Evolutionary conservation across 495 filamentous ascomycete species (phyloP), one percentile per base, ranked within the genome.

Genomic region (Hyaloscypha finlandica): DNA sequence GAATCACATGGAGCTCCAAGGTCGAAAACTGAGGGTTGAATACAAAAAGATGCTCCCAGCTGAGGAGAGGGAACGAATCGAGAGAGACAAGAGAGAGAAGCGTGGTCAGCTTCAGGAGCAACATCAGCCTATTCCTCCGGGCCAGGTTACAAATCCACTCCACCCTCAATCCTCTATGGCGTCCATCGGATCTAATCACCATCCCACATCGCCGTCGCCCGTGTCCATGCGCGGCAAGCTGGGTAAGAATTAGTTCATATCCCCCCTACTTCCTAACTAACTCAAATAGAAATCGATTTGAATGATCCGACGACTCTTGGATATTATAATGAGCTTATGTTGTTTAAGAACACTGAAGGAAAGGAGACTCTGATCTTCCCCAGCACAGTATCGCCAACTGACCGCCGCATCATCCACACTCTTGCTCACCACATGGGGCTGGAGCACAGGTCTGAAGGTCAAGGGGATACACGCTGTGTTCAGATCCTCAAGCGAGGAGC

Each of bases 41-140:
- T 99, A 98, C 79, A 99, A 99, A 84, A 99, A 98, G 82, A 99
- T 99, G 95, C 85, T 99, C 25, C 95, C 95, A 12, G 82, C 93
- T 57, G 90, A 93, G 62, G 95, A 99, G 76, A 88, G 95, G 59
- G 95, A 99, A 75, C 88, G 96, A 25, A 99, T 99, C 68, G 95
- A 99, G 75, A 85, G 95, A 32, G 95, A 98, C 79, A 99, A 99
- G 86, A 85, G 95, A 53, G 95, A 98, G 81, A 91, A 95, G 74
- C 89, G 95, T 68, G 95, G 95, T 55, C 95, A 99, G 77, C 82
- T 99, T 51, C 93, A 98, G 76, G 95, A 98, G 79, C 95, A 99
- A 77, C 95, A 99, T 76, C 85, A 93, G 32, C 91, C 90, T 25
- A 84, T 92, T 73, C 79, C 78, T 22, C 75, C 74, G 37, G 56